Evolutionary conservation across 768 basidiomycete genomes (phyloP).

Genomic region (Agaricus bisporus): DNA sequence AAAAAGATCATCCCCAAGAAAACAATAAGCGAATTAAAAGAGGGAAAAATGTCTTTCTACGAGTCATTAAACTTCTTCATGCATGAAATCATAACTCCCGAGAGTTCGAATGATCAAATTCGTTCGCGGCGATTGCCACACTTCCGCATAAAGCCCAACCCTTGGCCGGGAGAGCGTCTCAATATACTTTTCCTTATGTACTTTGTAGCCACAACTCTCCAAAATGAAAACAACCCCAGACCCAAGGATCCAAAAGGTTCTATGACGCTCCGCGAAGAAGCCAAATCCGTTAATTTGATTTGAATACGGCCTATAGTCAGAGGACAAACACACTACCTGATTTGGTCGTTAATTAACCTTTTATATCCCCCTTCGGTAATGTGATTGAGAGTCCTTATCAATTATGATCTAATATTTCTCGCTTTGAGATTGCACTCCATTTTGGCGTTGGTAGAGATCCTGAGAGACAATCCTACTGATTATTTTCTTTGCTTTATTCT

Average conservation of each 20-base stretch:
- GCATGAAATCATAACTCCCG: background rate
- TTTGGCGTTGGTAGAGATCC: no score
- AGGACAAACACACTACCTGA: constrained; percentile 7
- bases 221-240: no score
- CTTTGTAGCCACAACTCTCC: no score
- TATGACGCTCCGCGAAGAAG: background rate
- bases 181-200: no score
- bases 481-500: no score
- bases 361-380: background rate
- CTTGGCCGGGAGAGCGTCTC: no score
- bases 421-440: background rate
- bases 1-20: no score
- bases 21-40: background rate
- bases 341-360: constrained; percentile 8
- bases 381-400: background rate
- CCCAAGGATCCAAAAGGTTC: background rate
- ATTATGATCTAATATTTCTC: background rate
- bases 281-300: background rate
- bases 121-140: no score
- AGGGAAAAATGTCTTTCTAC: background rate
- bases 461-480: no score
- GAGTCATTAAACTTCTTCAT: constrained; percentile 1
- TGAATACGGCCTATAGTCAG: background rate
- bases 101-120: no score
- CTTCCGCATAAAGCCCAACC: no score